These are phyloP conservation scores for Geosmithia flava DNA, from an alignment of 2,329 filamentous ascomycete species.

Conservation along the genomic window DNA sequence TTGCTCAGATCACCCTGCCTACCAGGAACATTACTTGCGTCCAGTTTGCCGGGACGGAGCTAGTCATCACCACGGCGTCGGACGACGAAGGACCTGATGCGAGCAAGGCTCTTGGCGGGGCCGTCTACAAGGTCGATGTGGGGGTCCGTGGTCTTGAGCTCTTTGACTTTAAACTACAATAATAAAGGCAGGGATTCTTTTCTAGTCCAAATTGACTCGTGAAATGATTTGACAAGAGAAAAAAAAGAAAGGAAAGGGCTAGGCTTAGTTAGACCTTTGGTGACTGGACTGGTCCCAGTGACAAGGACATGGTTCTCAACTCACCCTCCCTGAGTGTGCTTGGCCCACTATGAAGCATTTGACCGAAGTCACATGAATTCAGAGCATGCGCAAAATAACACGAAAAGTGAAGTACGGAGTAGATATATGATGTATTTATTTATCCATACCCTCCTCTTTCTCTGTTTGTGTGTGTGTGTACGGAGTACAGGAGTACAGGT, in stretches of 20 bases:
- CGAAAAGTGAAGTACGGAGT: too few species aligned
- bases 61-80: slow-evolving; percentile 69
- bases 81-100: slow-evolving; percentile 41
- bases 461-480: too few species aligned
- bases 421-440: too few species aligned
- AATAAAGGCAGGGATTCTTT: neutral
- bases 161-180: slow-evolving; percentile 44
- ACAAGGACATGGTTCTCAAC: neutral
- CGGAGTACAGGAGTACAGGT: too few species aligned
- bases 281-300: neutral
- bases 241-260: too few species aligned
- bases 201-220: neutral
- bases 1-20: slow-evolving; percentile 65
- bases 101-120: slow-evolving; percentile 54
- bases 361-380: neutral
- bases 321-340: neutral
- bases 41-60: slow-evolving; percentile 60
- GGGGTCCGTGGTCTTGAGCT: slow-evolving; percentile 53
- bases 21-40: slow-evolving; percentile 73
- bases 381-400: neutral
- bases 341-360: neutral
- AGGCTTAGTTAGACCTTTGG: too few species aligned
- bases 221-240: too few species aligned
- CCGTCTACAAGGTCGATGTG: slow-evolving; percentile 66
- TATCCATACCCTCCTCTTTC: too few species aligned